Evolutionary conservation across 164 flowering plant species (phyloP), one percentile per base, ranked within the genome.

Genomic region (Buxus sempervirens): DNA sequence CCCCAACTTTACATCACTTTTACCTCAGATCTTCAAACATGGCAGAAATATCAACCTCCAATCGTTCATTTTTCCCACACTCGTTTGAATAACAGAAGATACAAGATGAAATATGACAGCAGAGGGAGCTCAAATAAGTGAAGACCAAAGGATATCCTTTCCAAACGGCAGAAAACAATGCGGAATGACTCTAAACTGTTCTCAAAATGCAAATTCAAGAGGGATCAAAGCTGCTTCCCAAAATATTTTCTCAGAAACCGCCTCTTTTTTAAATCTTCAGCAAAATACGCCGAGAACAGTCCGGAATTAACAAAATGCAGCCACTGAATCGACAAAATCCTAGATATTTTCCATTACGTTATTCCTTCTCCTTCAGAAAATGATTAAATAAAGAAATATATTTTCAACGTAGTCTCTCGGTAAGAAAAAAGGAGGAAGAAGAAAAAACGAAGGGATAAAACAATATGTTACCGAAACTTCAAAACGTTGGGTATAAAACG

Each of bases 191-290:
- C 51, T 45, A 10, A 4, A 32, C 38, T 3, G 21, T 60, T 12
- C 18, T 60, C 12, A 66, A n/a, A 15, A 13, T 51, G 21, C 21
- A 48, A 38, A 25, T 62, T 41, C 67, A 42, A 62, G 73, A 60
- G 45, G 54, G 66, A 72, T 68, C 64, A 65, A 10, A 20, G 41
- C 61, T 72, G 21, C 58, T 64, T 24, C 51, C 12, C 66, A n/a
- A 38, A 25, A n/a, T 61, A 67, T 60, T 36, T 25, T 9, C n/a
- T 13, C 32, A 48, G 68, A 60, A 60, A 53, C 9, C 8, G 48
- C 62, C 51, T 62, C 54, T 2, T 45, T 15, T 23, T 49, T 20
- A 7, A 65, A 38, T 23, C 48, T 61, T 65, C 64, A 45, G 38
- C 69, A 12, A 54, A 25, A n/a, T 23, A 23, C 41, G 49, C 27